These are phyloP conservation scores for Penicillium daleae DNA, from an alignment of 495 filamentous ascomycete species.

Conservation along the genomic window DNA sequence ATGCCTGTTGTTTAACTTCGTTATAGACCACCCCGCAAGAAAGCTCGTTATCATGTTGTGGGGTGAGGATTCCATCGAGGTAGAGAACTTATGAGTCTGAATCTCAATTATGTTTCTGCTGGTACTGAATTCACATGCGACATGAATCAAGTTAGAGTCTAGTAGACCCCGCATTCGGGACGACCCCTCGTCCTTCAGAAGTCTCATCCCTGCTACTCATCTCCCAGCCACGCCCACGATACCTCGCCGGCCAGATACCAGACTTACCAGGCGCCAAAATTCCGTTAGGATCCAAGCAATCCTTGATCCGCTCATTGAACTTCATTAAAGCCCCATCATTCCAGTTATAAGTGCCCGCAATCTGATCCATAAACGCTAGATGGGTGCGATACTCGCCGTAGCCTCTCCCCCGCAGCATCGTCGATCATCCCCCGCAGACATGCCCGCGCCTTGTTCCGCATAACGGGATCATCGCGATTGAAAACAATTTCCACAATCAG, in stretches of 20 bases:
- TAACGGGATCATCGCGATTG: constrained; percentile 48
- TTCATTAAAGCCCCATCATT: not conserved
- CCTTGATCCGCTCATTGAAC: not conserved
- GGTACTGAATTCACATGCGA: not conserved
- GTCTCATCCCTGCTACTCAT: constrained; percentile 12
- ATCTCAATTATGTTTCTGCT: not conserved
- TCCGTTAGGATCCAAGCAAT: constrained; percentile 37
- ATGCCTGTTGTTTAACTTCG: not conserved
- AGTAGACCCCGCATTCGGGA: constrained; percentile 2
- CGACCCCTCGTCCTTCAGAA: constrained; percentile 16
- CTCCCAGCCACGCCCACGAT: constrained; percentile 35
- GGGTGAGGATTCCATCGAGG: not conserved
- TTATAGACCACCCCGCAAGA: not conserved
- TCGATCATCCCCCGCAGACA: constrained; percentile 50
- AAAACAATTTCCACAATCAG: constrained; percentile 57
- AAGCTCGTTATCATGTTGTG: not conserved
- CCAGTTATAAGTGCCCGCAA: not conserved
- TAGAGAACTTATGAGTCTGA: not conserved
- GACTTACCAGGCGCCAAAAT: constrained; percentile 60
- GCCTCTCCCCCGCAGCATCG: constrained; percentile 47
- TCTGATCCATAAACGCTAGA: not conserved
- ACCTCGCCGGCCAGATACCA: constrained; percentile 60
- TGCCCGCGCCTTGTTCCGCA: constrained; percentile 41
- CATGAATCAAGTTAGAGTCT: not conserved
- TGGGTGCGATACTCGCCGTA: constrained; percentile 56